Conservation (phyloP, 768 basidiomycete species). For the Tephrocybe sp. region DNA sequence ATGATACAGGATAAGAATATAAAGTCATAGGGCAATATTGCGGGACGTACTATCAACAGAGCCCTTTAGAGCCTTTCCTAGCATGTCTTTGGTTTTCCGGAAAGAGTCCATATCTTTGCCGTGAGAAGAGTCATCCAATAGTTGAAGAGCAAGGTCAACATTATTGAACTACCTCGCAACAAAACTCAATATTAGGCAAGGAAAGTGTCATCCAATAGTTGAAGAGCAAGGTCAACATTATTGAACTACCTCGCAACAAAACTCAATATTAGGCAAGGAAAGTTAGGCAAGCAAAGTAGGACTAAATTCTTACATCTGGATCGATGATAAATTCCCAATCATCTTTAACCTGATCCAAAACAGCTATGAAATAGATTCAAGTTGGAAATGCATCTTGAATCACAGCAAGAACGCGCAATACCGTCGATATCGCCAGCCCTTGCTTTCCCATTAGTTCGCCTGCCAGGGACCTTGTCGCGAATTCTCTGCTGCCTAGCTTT, state of each 20-base stretch:
- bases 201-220: slow-evolving; percentile 77
- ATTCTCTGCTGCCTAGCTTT: slow-evolving; percentile 66
- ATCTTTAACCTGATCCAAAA: slow-evolving; percentile 81
- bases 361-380: slow-evolving; percentile 53
- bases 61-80: slow-evolving; percentile 79
- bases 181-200: slow-evolving; percentile 51
- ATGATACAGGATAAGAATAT: neutral
- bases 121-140: slow-evolving; percentile 72
- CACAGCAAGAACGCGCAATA: slow-evolving; percentile 30
- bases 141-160: slow-evolving; percentile 87
- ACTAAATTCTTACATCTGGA: slow-evolving; percentile 60
- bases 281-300: slow-evolving; percentile 27
- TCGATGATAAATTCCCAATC: slow-evolving; percentile 89
- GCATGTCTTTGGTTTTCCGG: slow-evolving; percentile 67
- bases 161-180: slow-evolving; percentile 72
- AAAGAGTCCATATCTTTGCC: slow-evolving; percentile 81
- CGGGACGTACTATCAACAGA: slow-evolving; percentile 77
- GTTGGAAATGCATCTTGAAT: slow-evolving; percentile 4
- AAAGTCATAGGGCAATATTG: neutral
- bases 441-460: slow-evolving; percentile 48
- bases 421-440: slow-evolving; percentile 85
- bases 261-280: slow-evolving; percentile 58
- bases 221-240: slow-evolving; percentile 88
- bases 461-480: slow-evolving; percentile 62
- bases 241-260: slow-evolving; percentile 63